Conservation (phyloP, 305 asterid genomes). For the Fraxinus xanthoxyloides region DNA sequence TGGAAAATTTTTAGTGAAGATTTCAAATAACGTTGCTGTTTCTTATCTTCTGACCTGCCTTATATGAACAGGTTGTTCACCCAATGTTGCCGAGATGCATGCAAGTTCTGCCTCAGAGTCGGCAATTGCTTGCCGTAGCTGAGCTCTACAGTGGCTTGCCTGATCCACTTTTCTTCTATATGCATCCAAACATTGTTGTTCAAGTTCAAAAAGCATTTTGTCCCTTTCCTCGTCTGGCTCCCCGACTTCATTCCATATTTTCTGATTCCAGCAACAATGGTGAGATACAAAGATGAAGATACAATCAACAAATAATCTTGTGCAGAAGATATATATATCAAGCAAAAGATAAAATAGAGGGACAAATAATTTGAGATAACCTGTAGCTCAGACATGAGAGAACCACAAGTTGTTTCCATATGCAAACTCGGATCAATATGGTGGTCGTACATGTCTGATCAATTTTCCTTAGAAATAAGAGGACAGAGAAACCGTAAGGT, state of each 20-base stretch:
- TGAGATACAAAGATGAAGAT: neutral
- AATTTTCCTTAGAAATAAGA: neutral
- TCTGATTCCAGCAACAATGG: conserved; percentile 40
- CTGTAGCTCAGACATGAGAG: conserved; percentile 77
- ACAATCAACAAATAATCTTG: neutral
- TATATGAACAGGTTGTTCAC: conserved; percentile 49
- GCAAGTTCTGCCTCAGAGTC: conserved; percentile 79
- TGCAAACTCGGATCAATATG: conserved; percentile 25
- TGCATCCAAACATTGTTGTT: conserved; percentile 77
- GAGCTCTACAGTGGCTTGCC: conserved; percentile 60
- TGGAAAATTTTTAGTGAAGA: neutral
- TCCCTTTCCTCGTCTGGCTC: conserved; percentile 73
- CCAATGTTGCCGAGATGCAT: conserved; percentile 57
- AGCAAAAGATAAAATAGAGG: neutral
- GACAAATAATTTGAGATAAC: conserved; percentile 30
- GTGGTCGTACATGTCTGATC: conserved; percentile 20
- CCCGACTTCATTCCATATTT: conserved; percentile 92
- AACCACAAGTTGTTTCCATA: conserved; percentile 69
- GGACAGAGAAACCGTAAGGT: conserved; percentile 5
- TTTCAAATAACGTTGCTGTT: neutral
- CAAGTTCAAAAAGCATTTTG: conserved; percentile 73
- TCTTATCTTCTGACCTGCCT: conserved; percentile 44
- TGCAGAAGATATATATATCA: neutral
- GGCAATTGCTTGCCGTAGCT: conserved; percentile 68
- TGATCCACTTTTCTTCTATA: conserved; percentile 87